Evolutionary conservation across 192 early-diverging fungal genomes (phyloP).

Genomic region (Podochytrium sp.): DNA sequence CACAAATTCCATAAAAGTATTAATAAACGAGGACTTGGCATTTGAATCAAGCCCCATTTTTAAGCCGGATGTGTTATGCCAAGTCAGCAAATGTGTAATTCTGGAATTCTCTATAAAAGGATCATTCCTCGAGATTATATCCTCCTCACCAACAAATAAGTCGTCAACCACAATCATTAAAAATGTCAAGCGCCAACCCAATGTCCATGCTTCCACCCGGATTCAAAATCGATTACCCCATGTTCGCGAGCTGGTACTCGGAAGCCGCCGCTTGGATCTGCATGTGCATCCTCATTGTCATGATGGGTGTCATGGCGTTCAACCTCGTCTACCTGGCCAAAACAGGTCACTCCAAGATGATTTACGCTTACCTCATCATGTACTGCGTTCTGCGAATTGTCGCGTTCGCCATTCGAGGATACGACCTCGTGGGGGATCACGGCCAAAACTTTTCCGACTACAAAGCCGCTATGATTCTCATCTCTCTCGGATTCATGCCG

Average conservation of each 20-base stretch:
- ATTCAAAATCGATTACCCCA: background rate
- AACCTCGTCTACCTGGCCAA: background rate
- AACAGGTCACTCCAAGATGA: background rate
- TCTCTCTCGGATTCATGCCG: background rate
- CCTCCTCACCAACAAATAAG: too few relatives aligned
- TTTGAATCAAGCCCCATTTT: too few relatives aligned
- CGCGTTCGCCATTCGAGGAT: background rate
- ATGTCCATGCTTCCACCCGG: background rate
- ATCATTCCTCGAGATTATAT: too few relatives aligned
- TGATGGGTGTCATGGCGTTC: background rate
- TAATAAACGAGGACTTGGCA: too few relatives aligned
- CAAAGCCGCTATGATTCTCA: background rate
- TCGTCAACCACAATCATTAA: too few relatives aligned
- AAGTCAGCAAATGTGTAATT: too few relatives aligned
- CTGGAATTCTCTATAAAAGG: too few relatives aligned
- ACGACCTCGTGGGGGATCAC: background rate
- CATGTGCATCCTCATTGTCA: background rate
- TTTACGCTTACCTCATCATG: background rate
- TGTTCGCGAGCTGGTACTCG: background rate
- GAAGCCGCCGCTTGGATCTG: background rate
- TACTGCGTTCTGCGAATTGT: background rate
- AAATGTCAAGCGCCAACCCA: too few relatives aligned
- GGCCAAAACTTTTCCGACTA: background rate
- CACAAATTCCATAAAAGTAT: too few relatives aligned
- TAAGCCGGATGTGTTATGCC: too few relatives aligned